Evolutionary conservation across 768 basidiomycete species (phyloP), one percentile per base, ranked within the genome.

Genomic region (Auriculariales sp.): DNA sequence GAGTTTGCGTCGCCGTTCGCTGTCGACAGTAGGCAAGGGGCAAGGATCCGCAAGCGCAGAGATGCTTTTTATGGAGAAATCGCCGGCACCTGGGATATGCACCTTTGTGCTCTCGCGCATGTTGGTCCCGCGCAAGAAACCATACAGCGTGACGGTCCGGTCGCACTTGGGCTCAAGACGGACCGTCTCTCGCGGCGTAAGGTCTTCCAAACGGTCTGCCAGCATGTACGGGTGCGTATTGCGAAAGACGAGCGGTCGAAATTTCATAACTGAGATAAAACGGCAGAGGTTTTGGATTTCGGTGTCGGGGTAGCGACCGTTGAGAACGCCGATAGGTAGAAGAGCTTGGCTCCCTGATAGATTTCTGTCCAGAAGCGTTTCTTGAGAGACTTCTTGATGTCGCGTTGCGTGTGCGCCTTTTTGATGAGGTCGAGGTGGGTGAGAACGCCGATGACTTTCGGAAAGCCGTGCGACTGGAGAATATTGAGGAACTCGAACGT

Each of bases 281-380:
- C 94, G 84, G 22, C 85, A 85, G 52, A 99, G 82, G 62, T 98
- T 95, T 59, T 92, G 77, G 57, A 97, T 92, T 68, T 99, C 95
- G 17, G 78, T 80, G 65, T 99, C 95, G 28, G 95, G 93, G 64
- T 98, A 97, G 33, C 93, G 87, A 17, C 95, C 95, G 57, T 98
- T 97, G 58, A 98, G 75, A 28, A 97, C 89, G 15, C 94, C 95
- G 89, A 92, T 47, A 98, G 81, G 64, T 95, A 97, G 68, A 97
- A 98, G 6, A 99, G 79, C 63, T 99, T 99, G 28, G 95, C 94
- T 46, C 95, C 95, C 58, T 92, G 87, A 64, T 98, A 98, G 11
- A 99, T 98, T 65, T 99, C 95, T 0, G 93, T 90, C 95, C 95
- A 99, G 69, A 99, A 99, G 9, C 95, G 87, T 61, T 90, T 95